Evolutionary conservation across 2,329 filamentous ascomycete genomes (phyloP).

Genomic region (Truncatella angustata): DNA sequence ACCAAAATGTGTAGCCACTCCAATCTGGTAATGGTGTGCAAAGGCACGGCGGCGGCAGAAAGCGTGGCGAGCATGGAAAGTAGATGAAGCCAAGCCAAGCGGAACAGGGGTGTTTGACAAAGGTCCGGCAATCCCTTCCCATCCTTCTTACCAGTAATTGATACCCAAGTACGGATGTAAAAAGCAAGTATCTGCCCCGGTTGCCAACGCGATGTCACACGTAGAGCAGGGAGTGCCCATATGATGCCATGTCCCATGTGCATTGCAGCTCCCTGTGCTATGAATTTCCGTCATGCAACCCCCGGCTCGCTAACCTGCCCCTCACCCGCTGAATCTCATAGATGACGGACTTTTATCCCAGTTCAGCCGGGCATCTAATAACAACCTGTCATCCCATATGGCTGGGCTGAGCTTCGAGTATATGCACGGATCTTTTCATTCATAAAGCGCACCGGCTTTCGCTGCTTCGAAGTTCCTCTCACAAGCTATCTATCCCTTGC

Average conservation of each 20-base stretch:
- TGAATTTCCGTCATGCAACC: neutral
- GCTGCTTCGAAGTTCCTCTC: too few species aligned
- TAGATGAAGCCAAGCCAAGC: slow-evolving; percentile 15
- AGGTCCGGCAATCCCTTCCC: neutral
- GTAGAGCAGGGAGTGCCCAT: neutral
- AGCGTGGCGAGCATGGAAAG: slow-evolving; percentile 16
- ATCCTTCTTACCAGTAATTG: neutral
- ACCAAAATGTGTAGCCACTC: slow-evolving; percentile 16
- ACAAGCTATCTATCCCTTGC: too few species aligned
- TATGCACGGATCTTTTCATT: neutral
- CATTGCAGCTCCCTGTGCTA: neutral
- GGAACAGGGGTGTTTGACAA: neutral
- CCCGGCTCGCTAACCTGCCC: neutral
- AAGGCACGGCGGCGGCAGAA: slow-evolving; percentile 18
- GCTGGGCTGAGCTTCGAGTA: neutral
- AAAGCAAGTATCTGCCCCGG: too few species aligned
- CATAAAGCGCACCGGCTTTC: neutral
- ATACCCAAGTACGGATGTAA: too few species aligned
- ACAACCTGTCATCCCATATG: slow-evolving; percentile 1
- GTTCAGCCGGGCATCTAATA: neutral
- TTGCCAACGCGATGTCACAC: too few species aligned
- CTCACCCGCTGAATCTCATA: neutral
- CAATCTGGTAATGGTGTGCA: slow-evolving; percentile 21
- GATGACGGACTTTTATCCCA: slow-evolving; percentile 1
- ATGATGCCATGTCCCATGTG: neutral